Conservation (phyloP, 352 stramenopile species). For the Phytophthora fragariaefolia region DNA sequence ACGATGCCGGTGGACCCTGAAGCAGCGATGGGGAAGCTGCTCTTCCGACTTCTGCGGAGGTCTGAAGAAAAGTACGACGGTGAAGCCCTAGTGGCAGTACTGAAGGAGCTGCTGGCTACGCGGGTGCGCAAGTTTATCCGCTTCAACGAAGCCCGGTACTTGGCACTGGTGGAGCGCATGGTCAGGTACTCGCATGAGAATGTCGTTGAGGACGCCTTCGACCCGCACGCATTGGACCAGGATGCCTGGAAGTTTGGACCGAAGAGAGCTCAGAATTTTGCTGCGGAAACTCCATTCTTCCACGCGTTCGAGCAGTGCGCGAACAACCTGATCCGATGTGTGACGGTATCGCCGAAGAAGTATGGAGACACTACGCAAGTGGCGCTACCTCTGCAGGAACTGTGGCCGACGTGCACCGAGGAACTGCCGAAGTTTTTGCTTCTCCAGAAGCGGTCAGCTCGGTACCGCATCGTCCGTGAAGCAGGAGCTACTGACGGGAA, state of each 20-base stretch:
- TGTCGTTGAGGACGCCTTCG: constrained; percentile 45
- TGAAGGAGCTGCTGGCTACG: constrained; percentile 61
- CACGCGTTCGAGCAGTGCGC: constrained; percentile 36
- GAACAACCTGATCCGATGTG: constrained; percentile 45
- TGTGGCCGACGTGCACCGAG: constrained; percentile 56
- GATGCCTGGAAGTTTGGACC: constrained; percentile 40
- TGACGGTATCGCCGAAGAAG: constrained; percentile 18
- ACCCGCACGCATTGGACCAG: constrained; percentile 46
- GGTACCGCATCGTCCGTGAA: constrained; percentile 47
- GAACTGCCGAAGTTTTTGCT: constrained; percentile 66
- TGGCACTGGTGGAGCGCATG: constrained; percentile 53
- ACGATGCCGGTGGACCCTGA: constrained; percentile 48
- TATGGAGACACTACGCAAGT: constrained; percentile 1
- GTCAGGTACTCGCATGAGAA: constrained; percentile 51
- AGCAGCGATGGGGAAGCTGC: constrained; percentile 56
- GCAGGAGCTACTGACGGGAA: constrained; percentile 7
- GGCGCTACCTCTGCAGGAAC: constrained; percentile 36
- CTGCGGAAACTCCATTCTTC: constrained; percentile 29
- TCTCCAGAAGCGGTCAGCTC: constrained; percentile 61
- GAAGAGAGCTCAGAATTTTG: constrained; percentile 27
- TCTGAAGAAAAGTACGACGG: constrained; percentile 16
- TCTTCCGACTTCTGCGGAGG: constrained; percentile 59
- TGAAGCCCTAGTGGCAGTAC: constrained; percentile 31
- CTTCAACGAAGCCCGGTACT: constrained; percentile 51
- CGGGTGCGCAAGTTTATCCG: constrained; percentile 64